Conservation (phyloP, 1,284 basidiomycete species). For the Thelephora terrestris region DNA sequence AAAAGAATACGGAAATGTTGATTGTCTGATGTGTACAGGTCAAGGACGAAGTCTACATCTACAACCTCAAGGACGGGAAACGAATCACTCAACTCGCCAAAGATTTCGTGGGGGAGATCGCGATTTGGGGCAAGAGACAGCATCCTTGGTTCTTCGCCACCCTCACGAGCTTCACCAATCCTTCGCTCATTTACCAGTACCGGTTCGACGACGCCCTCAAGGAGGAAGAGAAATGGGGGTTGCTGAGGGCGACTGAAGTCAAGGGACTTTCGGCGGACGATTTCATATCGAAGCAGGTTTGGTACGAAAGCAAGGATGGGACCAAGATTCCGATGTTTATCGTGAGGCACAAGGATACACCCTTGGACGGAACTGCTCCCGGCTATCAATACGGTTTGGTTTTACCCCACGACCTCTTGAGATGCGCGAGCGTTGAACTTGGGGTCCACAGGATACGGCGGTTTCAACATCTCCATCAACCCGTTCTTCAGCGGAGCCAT, state of each 20-base stretch:
- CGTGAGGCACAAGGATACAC: slow-evolving; percentile 64
- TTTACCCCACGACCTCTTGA: neutral
- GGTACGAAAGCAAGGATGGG: slow-evolving; percentile 74
- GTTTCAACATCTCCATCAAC: slow-evolving; percentile 64
- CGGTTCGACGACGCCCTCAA: slow-evolving; percentile 38
- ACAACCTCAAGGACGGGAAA: slow-evolving; percentile 48
- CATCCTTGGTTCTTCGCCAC: slow-evolving; percentile 63
- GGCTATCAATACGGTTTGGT: slow-evolving; percentile 69
- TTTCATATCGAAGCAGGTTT: slow-evolving; percentile 68
- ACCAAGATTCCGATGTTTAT: slow-evolving; percentile 84
- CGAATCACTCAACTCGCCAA: slow-evolving; percentile 48
- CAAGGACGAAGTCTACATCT: slow-evolving; percentile 76
- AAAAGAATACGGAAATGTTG: too few relatives aligned
- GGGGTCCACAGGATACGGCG: slow-evolving; percentile 53
- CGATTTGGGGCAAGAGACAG: slow-evolving; percentile 41
- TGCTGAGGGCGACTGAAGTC: slow-evolving; percentile 53
- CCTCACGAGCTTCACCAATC: slow-evolving; percentile 65
- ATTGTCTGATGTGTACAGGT: slow-evolving; percentile 33
- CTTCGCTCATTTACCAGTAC: slow-evolving; percentile 58
- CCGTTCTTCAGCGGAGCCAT: slow-evolving; percentile 68
- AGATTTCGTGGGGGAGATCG: slow-evolving; percentile 65
- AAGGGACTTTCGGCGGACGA: slow-evolving; percentile 61
- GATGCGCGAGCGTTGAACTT: neutral
- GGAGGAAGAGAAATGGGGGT: slow-evolving; percentile 42
- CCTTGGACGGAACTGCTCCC: slow-evolving; percentile 68